Base-by-base conservation (phyloP, 345 rosid species). In the Citrus inodora region DNA sequence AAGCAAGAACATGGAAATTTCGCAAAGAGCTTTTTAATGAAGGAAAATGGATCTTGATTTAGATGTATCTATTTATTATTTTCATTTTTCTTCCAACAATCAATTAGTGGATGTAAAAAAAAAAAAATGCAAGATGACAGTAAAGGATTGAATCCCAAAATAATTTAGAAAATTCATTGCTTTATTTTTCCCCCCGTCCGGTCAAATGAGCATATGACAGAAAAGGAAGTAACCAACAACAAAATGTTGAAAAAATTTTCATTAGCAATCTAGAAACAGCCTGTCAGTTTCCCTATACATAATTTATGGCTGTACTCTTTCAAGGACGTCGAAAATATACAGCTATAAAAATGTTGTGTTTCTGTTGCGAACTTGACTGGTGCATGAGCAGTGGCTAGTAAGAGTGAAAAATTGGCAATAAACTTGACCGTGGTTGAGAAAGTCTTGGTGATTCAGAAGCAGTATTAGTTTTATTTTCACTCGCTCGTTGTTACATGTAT, bases 181-280 rank as follows among this genome's bases (percentile, higher is more conserved):
- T 40, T 40, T 40, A 33, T 33, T 33, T 33, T 38, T 38, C 0
- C 40, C 40, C 40, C 7, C 7, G 7, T 35, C 38, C 38, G 40
- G 40, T 37, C 48, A 48, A 48, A 58, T 73, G 59, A 48, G 58
- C 61, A 69, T 22, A 67, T 25, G 71, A 74, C 67, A 82, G 64
- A 27, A 7, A 37, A 33, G 2, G 37, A 62, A 37, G 63, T 74
- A 62, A 65, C 70, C 64, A 38, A 74, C 69, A 74, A 33, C 67
- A 71, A 24, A 40, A 40, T 68, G 78, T 78, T 78, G 62, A 69
- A 10, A 40, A 74, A 5, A 33, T 51, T 37, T 74, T 59, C 56
- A 61, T 40, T 38, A 53, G 17, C 77, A 38, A 65, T 70, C 60
- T 48, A 77, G 58, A 19, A 67, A 35, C 75, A 16, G 62, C 66